Conservation (phyloP, 1,284 basidiomycete species). For the Ganoderma resinaceum region DNA sequence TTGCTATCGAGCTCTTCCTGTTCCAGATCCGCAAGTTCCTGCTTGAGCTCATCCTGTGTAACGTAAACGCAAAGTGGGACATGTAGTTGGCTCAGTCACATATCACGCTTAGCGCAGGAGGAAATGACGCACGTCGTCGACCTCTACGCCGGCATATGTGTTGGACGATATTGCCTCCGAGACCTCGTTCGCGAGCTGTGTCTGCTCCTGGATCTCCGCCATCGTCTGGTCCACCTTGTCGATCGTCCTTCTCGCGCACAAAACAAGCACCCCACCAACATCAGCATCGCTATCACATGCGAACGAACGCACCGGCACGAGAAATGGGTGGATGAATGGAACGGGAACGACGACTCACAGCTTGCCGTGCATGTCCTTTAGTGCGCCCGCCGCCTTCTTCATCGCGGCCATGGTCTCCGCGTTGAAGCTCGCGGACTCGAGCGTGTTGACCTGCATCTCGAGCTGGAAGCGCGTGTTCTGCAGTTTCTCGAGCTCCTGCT, state of each 20-base stretch:
- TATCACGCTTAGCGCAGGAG: background rate
- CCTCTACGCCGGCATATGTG: conserved; percentile 64
- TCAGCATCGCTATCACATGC: background rate
- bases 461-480: conserved; percentile 91
- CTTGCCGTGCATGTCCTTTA: conserved; percentile 92
- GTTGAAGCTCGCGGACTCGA: conserved; percentile 98
- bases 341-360: conserved; percentile 65
- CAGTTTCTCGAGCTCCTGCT: conserved; percentile 89
- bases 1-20: conserved; percentile 91
- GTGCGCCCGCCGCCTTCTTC: conserved; percentile 94
- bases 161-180: conserved; percentile 93
- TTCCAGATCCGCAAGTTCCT: conserved; percentile 90
- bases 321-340: conserved; percentile 1
- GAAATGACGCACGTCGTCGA: conserved; percentile 71
- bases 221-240: conserved; percentile 95
- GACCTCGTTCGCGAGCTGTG: conserved; percentile 95
- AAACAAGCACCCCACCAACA: background rate
- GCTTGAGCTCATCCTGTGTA: conserved; percentile 79
- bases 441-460: conserved; percentile 96
- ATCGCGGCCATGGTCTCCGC: conserved; percentile 98
- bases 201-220: conserved; percentile 91
- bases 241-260: conserved; percentile 66
- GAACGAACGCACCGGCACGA: conserved; percentile 5
- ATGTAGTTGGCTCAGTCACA: background rate
- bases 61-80: background rate